These are phyloP conservation scores for Hortiboletus rubellus DNA, from an alignment of 1,284 basidiomycete species.

Conservation along the genomic window DNA sequence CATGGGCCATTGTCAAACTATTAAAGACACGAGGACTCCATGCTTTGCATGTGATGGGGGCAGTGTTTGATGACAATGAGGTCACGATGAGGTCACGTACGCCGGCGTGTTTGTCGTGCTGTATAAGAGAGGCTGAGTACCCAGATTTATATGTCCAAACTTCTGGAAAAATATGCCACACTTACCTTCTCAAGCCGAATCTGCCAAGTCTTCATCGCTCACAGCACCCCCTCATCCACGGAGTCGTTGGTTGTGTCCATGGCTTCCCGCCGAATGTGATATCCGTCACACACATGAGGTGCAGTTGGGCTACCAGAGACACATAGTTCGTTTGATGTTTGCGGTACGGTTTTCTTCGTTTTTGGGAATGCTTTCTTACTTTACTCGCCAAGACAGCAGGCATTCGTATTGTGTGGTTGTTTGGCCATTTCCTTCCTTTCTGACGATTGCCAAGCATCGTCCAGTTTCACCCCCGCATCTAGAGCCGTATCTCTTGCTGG, in stretches of 20 bases:
- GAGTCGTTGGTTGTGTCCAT: not conserved
- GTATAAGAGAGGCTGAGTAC: too few relatives aligned
- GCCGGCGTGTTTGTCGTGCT: too few relatives aligned
- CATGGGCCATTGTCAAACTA: too few relatives aligned
- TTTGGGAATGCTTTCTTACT: too few relatives aligned
- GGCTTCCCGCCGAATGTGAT: not conserved
- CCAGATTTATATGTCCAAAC: not conserved
- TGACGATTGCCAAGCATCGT: constrained; percentile 1
- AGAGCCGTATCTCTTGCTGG: constrained; percentile 3
- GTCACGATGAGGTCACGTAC: too few relatives aligned
- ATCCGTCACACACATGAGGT: not conserved
- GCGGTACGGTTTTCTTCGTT: not conserved
- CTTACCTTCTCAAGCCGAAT: not conserved
- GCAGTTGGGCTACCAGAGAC: not conserved
- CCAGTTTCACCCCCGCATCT: not conserved
- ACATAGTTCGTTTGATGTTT: not conserved
- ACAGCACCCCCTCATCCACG: not conserved
- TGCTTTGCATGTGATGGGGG: not conserved
- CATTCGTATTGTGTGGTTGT: not conserved
- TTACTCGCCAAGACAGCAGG: not conserved
- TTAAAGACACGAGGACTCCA: not conserved
- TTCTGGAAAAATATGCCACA: not conserved
- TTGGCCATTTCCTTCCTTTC: not conserved
- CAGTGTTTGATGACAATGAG: too few relatives aligned
- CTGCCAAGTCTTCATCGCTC: not conserved